Evolutionary conservation across 2,329 filamentous ascomycete genomes (phyloP).

Genomic region (Paracoccidioides lutzii): DNA sequence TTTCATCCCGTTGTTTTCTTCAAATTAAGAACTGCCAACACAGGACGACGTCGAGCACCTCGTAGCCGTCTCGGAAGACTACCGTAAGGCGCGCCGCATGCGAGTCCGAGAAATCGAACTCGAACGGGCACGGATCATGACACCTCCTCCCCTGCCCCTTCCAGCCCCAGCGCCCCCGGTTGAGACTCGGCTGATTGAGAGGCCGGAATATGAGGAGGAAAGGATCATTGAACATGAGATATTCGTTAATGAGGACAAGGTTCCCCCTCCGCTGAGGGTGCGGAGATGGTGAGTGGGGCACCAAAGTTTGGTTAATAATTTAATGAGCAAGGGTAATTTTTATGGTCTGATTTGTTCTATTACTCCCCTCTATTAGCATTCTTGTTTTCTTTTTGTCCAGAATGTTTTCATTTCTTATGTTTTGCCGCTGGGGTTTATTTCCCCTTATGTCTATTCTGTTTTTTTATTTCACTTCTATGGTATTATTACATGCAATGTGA

Average conservation of each 20-base stretch:
- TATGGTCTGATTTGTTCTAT: no score
- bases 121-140: constrained; percentile 21
- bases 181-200: neutral
- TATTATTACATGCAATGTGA: no score
- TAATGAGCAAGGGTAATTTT: neutral
- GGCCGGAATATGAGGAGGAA: neutral
- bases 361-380: neutral
- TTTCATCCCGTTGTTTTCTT: neutral
- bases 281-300: neutral
- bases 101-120: constrained; percentile 47
- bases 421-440: no score
- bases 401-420: no score
- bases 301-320: neutral
- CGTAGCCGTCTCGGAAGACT: constrained; percentile 69
- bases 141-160: constrained; percentile 13
- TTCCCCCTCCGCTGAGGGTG: neutral
- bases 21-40: neutral
- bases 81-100: constrained; percentile 52
- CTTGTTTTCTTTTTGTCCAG: no score
- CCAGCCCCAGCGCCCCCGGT: constrained; percentile 2
- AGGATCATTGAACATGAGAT: constrained; percentile 1
- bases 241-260: neutral
- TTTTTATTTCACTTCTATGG: no score
- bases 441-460: no score
- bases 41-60: constrained; percentile 80